These are phyloP conservation scores for Xanthoceras sorbifolium DNA, from an alignment of 345 rosid species.

Conservation along the genomic window DNA sequence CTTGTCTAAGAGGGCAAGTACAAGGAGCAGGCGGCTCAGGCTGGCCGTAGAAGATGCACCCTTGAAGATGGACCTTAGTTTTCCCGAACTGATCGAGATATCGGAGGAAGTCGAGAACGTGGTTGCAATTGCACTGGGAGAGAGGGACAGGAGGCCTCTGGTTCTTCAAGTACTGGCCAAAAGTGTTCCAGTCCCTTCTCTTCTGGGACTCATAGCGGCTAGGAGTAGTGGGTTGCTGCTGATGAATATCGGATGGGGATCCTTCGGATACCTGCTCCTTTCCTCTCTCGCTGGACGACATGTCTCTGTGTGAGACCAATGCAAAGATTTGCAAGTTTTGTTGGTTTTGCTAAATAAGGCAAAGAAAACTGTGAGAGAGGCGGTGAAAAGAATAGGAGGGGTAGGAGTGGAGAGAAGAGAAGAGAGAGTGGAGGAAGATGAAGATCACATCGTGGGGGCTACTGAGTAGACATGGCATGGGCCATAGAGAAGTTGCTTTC, in stretches of 20 bases:
- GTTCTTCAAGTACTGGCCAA: slow-evolving; percentile 70
- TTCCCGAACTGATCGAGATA: slow-evolving; percentile 87
- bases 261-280: slow-evolving; percentile 43
- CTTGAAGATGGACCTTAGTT: slow-evolving; percentile 74
- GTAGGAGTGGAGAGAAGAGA: slow-evolving; percentile 33
- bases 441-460: slow-evolving; percentile 44
- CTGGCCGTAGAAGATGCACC: slow-evolving; percentile 80
- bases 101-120: slow-evolving; percentile 68
- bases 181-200: slow-evolving; percentile 84
- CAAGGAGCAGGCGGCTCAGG: slow-evolving; percentile 95
- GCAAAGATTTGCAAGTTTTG: slow-evolving; percentile 5
- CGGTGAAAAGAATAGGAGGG: slow-evolving; percentile 41
- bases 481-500: slow-evolving; percentile 41
- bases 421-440: slow-evolving; percentile 33
- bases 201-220: slow-evolving; percentile 83
- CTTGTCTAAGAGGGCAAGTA: slow-evolving; percentile 81
- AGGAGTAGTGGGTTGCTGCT: slow-evolving; percentile 41
- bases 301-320: slow-evolving; percentile 16
- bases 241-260: slow-evolving; percentile 33
- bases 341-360: slow-evolving; percentile 31
- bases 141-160: slow-evolving; percentile 69
- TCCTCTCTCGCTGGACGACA: slow-evolving; percentile 57
- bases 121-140: slow-evolving; percentile 63
- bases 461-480: slow-evolving; percentile 42
- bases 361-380: background rate